These are phyloP conservation scores for Apiospora phragmitis DNA, from an alignment of 2,329 filamentous ascomycete species.

Conservation along the genomic window DNA sequence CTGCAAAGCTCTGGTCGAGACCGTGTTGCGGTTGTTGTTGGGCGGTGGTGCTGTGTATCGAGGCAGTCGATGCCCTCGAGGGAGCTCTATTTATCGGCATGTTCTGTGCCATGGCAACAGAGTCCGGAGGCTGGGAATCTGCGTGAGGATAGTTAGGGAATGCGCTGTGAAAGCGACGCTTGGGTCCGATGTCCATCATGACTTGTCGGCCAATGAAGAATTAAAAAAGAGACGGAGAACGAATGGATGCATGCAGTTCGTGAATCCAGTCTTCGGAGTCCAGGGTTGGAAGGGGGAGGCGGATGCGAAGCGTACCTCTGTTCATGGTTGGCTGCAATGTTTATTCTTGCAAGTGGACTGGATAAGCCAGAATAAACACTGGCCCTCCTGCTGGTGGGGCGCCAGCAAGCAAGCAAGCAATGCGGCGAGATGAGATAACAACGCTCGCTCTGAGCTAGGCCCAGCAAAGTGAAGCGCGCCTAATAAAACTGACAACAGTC, in stretches of 20 bases:
- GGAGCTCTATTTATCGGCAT: constrained; percentile 51
- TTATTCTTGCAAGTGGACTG: constrained; percentile 12
- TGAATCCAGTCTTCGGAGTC: not conserved
- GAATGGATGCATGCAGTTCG: constrained; percentile 9
- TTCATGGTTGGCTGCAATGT: constrained; percentile 15
- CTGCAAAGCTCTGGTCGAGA: constrained; percentile 48
- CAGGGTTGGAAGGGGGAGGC: constrained; percentile 3
- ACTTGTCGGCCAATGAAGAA: not conserved
- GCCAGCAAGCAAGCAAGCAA: constrained; percentile 10
- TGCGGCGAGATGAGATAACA: constrained; percentile 7
- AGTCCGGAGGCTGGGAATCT: constrained; percentile 32
- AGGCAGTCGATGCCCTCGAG: constrained; percentile 58
- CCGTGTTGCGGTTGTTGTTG: constrained; percentile 36
- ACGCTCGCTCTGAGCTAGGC: constrained; percentile 2
- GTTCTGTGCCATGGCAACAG: constrained; percentile 35
- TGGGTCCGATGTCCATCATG: constrained; percentile 6
- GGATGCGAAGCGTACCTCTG: constrained; percentile 13
- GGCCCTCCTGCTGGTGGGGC: constrained; percentile 13
- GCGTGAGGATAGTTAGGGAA: constrained; percentile 19
- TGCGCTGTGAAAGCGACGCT: constrained; percentile 1
- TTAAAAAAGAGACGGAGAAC: not conserved
- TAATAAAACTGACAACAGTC: not conserved
- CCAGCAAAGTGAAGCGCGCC: constrained; percentile 1
- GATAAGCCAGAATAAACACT: constrained; percentile 15
- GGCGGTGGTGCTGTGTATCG: constrained; percentile 54